Percentiles rank a stretch among this genome's conserved stretches.
These are phyloP conservation scores for Mycena polygramma DNA, from an alignment of 768 basidiomycete genomes.

Conservation along the genomic window DNA sequence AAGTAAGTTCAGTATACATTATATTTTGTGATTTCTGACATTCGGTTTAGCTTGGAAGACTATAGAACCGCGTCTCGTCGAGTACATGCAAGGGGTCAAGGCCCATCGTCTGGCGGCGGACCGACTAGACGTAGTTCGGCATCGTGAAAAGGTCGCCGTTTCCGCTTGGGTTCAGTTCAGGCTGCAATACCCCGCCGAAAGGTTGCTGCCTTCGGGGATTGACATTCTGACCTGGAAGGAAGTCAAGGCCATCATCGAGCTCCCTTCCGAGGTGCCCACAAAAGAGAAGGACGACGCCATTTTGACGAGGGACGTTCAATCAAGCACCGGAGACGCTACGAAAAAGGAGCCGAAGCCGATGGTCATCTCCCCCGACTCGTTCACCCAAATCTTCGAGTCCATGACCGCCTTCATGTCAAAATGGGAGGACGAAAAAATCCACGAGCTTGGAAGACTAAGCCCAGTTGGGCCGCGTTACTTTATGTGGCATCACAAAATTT, in stretches of 20 bases:
- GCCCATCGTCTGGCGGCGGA: slow-evolving; percentile 38
- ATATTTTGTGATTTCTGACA: not conserved
- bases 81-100: slow-evolving; percentile 44
- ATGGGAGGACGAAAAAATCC: slow-evolving; percentile 24
- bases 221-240: slow-evolving; percentile 41
- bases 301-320: not conserved
- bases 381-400: slow-evolving; percentile 29
- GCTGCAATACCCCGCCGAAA: slow-evolving; percentile 28
- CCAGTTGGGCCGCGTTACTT: not conserved
- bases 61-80: slow-evolving; percentile 43
- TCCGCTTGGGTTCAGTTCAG: slow-evolving; percentile 43
- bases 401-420: slow-evolving; percentile 8
- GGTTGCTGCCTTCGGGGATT: slow-evolving; percentile 43
- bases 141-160: slow-evolving; percentile 38
- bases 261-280: slow-evolving; percentile 20
- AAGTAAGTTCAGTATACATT: slow-evolving; percentile 26
- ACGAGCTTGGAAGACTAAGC: not conserved
- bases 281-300: slow-evolving; percentile 12
- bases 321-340: not conserved
- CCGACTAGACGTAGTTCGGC: slow-evolving; percentile 36
- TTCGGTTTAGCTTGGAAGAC: slow-evolving; percentile 43
- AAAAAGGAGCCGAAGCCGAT: not conserved
- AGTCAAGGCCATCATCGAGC: slow-evolving; percentile 36
- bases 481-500: not conserved
- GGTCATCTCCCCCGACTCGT: slow-evolving; percentile 27